Percentiles rank a stretch among this genome's conserved stretches.
These are phyloP conservation scores for Phytophthora cactorum DNA, from an alignment of 352 stramenopile genomes.

Conservation along the genomic window DNA sequence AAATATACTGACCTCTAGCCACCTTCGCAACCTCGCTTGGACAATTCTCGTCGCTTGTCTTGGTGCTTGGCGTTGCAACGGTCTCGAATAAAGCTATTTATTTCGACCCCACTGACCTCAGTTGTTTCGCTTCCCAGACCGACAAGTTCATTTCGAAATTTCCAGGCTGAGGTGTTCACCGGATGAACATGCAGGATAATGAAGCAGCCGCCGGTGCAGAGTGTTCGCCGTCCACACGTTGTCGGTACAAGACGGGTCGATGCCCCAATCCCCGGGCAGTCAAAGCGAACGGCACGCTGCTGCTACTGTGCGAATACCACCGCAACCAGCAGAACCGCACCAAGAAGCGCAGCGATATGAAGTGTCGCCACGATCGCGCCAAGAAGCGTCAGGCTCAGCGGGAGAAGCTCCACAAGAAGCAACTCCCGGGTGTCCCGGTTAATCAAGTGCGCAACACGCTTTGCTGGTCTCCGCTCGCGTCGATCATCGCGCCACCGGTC, in stretches of 20 bases:
- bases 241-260: constrained; percentile 84
- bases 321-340: constrained; percentile 86
- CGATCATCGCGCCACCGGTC: constrained; percentile 13
- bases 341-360: constrained; percentile 87
- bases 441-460: not conserved
- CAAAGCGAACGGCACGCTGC: constrained; percentile 76
- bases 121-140: no score
- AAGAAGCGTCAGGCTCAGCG: constrained; percentile 58
- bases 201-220: not conserved
- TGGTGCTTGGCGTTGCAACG: constrained; percentile 28
- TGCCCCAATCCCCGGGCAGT: constrained; percentile 73
- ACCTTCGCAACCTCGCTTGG: constrained; percentile 17
- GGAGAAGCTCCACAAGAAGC: constrained; percentile 26
- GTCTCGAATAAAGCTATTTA: constrained; percentile 30
- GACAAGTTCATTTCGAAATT: constrained; percentile 32
- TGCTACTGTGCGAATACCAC: constrained; percentile 85
- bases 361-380: constrained; percentile 72
- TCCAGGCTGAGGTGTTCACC: constrained; percentile 9
- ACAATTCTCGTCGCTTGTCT: constrained; percentile 9
- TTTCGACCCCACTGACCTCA: constrained; percentile 12
- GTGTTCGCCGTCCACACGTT: constrained; percentile 36
- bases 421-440: constrained; percentile 1
- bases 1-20: constrained; percentile 30
- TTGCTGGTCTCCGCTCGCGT: constrained; percentile 20
- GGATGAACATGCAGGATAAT: constrained; percentile 24